Base-by-base conservation (phyloP, 2,329 filamentous ascomycete genomes). In the Ophiostoma sp. region DNA sequence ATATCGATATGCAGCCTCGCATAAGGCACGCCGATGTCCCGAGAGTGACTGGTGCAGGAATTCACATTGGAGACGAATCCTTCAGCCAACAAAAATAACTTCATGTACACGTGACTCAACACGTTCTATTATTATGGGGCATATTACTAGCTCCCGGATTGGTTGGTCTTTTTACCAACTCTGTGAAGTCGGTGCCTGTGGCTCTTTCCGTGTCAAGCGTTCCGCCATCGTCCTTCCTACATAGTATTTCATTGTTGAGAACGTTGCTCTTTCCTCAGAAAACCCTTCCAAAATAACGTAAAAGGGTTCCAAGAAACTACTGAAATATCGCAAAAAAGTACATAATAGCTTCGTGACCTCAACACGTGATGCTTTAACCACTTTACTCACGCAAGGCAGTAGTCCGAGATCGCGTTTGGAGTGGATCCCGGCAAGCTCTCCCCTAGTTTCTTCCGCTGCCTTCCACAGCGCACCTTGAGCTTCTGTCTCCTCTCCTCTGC, bases 401-500 rank as follows among this genome's bases (percentile, higher is more conserved):
- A 23, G 52, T 57, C 52, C 52, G 23, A 57, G 27, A 57, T 57
- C 52, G 52, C 52, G 52, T 57, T 57, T 57, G 4, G 23, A 15
- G 52, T 57, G 52, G 52, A 57, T 23, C 52, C 52, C 52, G 52
- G 52, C 52, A 57, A 57, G 52, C 52, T 57, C 52, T 57, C 52
- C 52, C 52, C 52, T 57, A 57, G 52, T 57, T 27, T 8, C 52
- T 57, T 57, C 52, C 52, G n/a, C 52, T 27, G 52, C 52, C 52
- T 57, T 57, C 52, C 52, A 57, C 52, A 57, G 52, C 52, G 11
- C 52, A 57, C 52, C 52, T 27, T 57, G n/a, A 57, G 52, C 52
- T 57, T 57, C 52, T 57, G 23, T 57, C 10, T 13, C n/a, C 23
- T 27, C 52, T 27, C 23, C 23, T 3, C 23, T 3, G 15, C 15